These are phyloP conservation scores for Scheffersomyces segobiensis DNA, from an alignment of 1,139 yeast species.

Conservation along the genomic window DNA sequence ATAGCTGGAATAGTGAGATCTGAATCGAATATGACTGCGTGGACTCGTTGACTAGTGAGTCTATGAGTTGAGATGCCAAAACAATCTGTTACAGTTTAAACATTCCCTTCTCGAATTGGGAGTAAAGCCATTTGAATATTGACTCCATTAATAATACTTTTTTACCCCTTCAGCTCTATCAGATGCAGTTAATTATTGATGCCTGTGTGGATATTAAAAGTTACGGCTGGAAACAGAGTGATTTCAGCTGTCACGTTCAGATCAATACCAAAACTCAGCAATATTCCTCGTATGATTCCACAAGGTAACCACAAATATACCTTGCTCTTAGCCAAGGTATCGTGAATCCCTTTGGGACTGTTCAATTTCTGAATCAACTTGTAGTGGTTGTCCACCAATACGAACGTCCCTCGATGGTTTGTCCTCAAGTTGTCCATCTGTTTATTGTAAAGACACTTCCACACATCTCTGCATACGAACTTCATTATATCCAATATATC, in stretches of 20 bases:
- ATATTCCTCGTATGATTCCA: slow-evolving; percentile 80
- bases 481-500: slow-evolving; percentile 84
- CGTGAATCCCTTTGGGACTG: slow-evolving; percentile 48
- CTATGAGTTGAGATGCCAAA: too few species aligned
- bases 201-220: slow-evolving; percentile 69
- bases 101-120: background rate
- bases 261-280: slow-evolving; percentile 69
- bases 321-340: slow-evolving; percentile 48
- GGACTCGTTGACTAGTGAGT: background rate
- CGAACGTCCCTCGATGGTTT: slow-evolving; percentile 86
- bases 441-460: slow-evolving; percentile 77
- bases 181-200: slow-evolving; percentile 24
- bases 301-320: slow-evolving; percentile 77
- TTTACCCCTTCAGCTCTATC: background rate
- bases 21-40: background rate
- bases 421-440: slow-evolving; percentile 92
- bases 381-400: slow-evolving; percentile 68
- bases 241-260: slow-evolving; percentile 69
- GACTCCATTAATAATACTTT: too few species aligned
- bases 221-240: slow-evolving; percentile 63
- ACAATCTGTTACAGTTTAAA: background rate
- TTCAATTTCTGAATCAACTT: slow-evolving; percentile 56
- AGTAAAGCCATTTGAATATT: background rate
- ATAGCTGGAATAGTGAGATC: background rate
- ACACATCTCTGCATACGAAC: slow-evolving; percentile 87